Evolutionary conservation across 164 flowering plant genomes (phyloP), one percentile per base, ranked within the genome.

Genomic region (Platanus orientalis): DNA sequence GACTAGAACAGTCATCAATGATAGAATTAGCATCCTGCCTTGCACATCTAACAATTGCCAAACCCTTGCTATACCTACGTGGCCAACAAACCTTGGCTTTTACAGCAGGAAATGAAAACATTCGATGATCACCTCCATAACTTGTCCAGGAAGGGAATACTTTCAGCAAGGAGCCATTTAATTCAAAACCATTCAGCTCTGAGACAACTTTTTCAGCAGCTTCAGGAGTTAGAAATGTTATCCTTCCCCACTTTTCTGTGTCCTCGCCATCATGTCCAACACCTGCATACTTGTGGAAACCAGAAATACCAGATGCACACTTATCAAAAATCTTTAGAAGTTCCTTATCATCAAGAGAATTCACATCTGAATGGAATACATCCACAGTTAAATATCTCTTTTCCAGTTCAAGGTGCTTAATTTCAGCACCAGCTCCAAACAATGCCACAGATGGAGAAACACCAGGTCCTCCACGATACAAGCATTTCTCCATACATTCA

Each of bases 391-490:
- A 75, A 66, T 24, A 81, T 66, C 89, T 81, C 63, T 81, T 84
- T 20, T 84, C 81, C 57, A 95, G 84, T 69, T 95, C 99, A 61
- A 95, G 72, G 76, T 92, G 94, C 76, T 76, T 89, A 54, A 95
- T 83, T 76, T 79, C 82, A 54, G 94, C 99, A 71, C 99, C 97
- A 77, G 89, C 78, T 69, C 99, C 99, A 77, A 95, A 79, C 23
- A 95, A 72, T 24, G 99, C 99, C 3, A 85, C 61, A 52, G 99
- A 67, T 16, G 92, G 79, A 30, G 79, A 71, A 36, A 57, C 62
- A 66, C 79, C 81, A 45, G 73, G 67, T 30, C 83, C 81, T 36
- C 79, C 97, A 65, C 67, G 80, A 68, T 81, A 87, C 61, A 95
- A 58, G 64, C 76, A 82, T 70, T 83, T 88, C 78, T 92, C 96